Conservation (phyloP, 352 stramenopile species). For the Phytophthora europaea region DNA sequence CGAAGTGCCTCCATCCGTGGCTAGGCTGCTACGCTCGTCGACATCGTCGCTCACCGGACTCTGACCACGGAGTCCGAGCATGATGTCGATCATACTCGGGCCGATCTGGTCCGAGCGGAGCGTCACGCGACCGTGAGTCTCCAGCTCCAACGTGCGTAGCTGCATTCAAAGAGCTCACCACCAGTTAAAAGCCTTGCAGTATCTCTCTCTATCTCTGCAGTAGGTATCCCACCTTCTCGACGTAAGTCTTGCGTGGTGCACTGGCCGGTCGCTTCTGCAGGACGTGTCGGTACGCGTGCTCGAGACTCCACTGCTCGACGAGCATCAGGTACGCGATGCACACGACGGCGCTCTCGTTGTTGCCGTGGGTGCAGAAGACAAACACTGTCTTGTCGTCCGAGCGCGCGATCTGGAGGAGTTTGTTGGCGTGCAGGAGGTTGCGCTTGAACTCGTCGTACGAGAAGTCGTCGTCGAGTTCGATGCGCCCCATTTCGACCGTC, state of each 20-base stretch:
- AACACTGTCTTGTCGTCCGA: constrained; percentile 63
- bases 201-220: no score
- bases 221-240: constrained; percentile 59
- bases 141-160: constrained; percentile 62
- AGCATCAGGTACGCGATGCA: constrained; percentile 79
- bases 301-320: constrained; percentile 64
- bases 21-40: constrained; percentile 57
- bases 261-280: constrained; percentile 67
- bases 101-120: constrained; percentile 69
- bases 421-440: constrained; percentile 51
- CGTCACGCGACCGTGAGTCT: constrained; percentile 69
- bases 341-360: constrained; percentile 75
- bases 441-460: constrained; percentile 68
- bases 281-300: constrained; percentile 71
- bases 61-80: constrained; percentile 68
- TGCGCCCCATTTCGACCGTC: constrained; percentile 44
- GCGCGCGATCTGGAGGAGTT: constrained; percentile 52
- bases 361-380: constrained; percentile 79
- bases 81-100: constrained; percentile 82
- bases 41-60: constrained; percentile 40
- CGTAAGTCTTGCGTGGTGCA: constrained; percentile 69
- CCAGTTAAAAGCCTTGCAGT: not conserved
- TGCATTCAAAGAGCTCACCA: constrained; percentile 21
- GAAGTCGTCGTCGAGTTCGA: constrained; percentile 76
- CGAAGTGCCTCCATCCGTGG: constrained; percentile 52